Base-by-base conservation (phyloP, 306 rosid genomes). In the Malus fusca region DNA sequence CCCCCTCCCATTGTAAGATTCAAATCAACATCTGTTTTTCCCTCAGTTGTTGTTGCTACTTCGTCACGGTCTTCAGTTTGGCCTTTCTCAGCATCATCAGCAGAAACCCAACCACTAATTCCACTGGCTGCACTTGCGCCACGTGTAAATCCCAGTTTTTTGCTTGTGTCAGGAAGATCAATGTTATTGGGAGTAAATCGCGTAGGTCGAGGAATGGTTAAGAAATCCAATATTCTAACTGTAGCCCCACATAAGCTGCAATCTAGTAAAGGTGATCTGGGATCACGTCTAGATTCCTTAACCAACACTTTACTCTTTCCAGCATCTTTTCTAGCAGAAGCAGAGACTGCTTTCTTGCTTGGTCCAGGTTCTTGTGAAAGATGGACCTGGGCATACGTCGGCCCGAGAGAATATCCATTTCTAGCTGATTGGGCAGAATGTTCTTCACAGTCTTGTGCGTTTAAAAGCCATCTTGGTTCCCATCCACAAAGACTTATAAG, bases 111-210 rank as follows among this genome's bases (percentile, higher is more conserved):
- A 79, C 99, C 99, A 83, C 85, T 90, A 75, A 96, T 96, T 73
- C 99, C 99, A 81, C 99, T 96, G 26, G 99, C 99, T 75, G 99
- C 99, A 86, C 98, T 96, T 69, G 73, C 97, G 65, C 99, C 99
- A n/a, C 98, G 99, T 48, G 94, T 96, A 82, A 96, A 83, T 66
- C 96, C 97, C 93, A 96, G 75, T 84, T 92, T 96, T 85, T 89
- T 96, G 84, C 93, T 89, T 40, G 91, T 78, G 79, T 90, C 96
- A 63, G 97, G 96, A 84, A 90, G 87, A 77, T 87, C 96, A 68
- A 88, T 85, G 79, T 79, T 87, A 82, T 88, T 96, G 6, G 96
- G 84, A 48, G 89, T 73, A 82, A 90, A 83, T 52, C 88, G 94
- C 51, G 92, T 83, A 74, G 99, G 98, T 72, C 96, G 92, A 74